These are phyloP conservation scores for Mortierella sp. DNA, from an alignment of 371 early-diverging fungal species.

Conservation along the genomic window DNA sequence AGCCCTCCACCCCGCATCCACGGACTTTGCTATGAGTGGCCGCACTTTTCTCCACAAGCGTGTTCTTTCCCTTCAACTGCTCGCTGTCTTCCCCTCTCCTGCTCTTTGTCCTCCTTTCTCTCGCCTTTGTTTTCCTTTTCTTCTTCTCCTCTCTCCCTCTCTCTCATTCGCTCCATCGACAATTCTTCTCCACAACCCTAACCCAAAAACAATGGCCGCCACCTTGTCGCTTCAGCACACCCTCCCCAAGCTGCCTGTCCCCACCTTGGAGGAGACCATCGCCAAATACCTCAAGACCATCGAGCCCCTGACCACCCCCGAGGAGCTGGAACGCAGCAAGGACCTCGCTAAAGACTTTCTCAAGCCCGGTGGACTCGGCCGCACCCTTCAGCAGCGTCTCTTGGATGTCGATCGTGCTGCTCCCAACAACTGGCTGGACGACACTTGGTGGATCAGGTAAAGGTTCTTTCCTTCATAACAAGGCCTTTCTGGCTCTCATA, in stretches of 20 bases:
- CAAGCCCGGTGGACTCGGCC: slow-evolving; percentile 63
- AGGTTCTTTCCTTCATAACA: background rate
- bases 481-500: background rate
- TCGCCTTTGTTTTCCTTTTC: background rate
- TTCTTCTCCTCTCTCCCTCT: background rate
- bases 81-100: background rate
- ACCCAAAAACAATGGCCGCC: slow-evolving; percentile 8
- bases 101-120: background rate
- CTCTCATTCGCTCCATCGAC: background rate
- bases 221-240: slow-evolving; percentile 53
- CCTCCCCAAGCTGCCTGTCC: slow-evolving; percentile 72
- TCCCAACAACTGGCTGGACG: slow-evolving; percentile 89
- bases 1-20: background rate
- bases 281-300: slow-evolving; percentile 64
- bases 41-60: background rate
- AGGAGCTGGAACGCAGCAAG: slow-evolving; percentile 59
- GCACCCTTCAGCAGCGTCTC: slow-evolving; percentile 69
- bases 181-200: background rate
- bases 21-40: background rate
- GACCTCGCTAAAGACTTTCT: slow-evolving; percentile 61
- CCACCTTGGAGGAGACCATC: slow-evolving; percentile 65
- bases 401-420: slow-evolving; percentile 72
- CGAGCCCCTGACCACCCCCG: slow-evolving; percentile 59
- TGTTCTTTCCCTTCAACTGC: background rate
- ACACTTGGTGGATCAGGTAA: slow-evolving; percentile 88